A percentile compares a stretch with the other conserved stretches of the same genome.
Evolutionary conservation across 2,329 filamentous ascomycete genomes (phyloP).

Genomic region (Chaetomiaceae sp.): DNA sequence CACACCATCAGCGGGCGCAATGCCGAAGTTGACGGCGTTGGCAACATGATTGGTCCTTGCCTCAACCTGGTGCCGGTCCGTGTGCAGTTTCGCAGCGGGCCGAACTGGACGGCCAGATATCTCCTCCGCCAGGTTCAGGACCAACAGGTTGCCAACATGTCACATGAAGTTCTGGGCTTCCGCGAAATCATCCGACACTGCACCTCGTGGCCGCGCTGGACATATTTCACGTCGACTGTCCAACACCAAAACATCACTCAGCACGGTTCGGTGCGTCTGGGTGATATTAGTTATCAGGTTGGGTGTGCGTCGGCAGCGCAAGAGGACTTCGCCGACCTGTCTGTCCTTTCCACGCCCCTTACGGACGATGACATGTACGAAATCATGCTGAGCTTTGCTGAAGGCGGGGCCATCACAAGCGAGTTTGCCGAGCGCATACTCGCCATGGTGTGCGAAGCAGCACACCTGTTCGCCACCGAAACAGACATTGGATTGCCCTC

Average conservation of each 20-base stretch:
- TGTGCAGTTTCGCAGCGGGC: constrained; percentile 28
- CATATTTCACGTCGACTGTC: constrained; percentile 23
- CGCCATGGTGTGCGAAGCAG: constrained; percentile 20
- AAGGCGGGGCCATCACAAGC: constrained; percentile 17
- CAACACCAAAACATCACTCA: constrained; percentile 25
- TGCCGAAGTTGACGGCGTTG: constrained; percentile 32
- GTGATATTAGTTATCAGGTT: constrained; percentile 19
- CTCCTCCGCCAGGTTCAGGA: constrained; percentile 38
- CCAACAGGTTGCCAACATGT: constrained; percentile 33
- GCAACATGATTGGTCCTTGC: constrained; percentile 37
- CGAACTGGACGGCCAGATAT: constrained; percentile 32
- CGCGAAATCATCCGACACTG: constrained; percentile 26
- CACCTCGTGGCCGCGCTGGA: constrained; percentile 24
- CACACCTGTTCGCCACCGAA: constrained; percentile 17
- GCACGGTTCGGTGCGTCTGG: constrained; percentile 14
- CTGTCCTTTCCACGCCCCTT: constrained; percentile 18
- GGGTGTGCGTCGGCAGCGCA: constrained; percentile 20
- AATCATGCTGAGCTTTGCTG: constrained; percentile 22
- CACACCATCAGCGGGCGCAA: constrained; percentile 39
- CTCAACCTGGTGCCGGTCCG: constrained; percentile 40
- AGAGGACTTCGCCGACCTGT: constrained; percentile 24
- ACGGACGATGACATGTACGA: constrained; percentile 17
- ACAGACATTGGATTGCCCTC: constrained; percentile 12
- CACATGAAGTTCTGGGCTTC: constrained; percentile 25
- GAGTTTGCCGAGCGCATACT: constrained; percentile 20